phyloP scores from a whole-genome alignment of 1,284 basidiomycete genomes.

The Ceratobasidium sp. region DNA sequence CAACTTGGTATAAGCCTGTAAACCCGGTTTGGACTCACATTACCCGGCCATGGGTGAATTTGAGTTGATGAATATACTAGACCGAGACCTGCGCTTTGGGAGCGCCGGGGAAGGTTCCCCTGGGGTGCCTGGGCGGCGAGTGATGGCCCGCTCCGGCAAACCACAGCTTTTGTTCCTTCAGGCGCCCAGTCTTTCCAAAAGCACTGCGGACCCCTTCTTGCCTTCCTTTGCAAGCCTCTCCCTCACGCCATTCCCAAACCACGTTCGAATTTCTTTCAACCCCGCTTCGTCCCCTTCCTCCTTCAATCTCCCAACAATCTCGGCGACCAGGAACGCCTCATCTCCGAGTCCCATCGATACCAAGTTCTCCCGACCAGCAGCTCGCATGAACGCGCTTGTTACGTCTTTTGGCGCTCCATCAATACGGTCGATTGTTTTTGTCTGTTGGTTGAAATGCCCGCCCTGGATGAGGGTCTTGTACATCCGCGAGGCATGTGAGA shows the following conservation, averaged over 20 bases:
- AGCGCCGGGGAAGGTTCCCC: too few relatives aligned
- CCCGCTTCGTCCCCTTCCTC: conserved; percentile 60
- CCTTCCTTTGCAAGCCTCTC: conserved; percentile 62
- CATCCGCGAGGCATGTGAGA: conserved; percentile 81
- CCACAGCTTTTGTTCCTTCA: not conserved
- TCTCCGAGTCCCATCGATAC: conserved; percentile 72
- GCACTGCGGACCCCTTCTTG: conserved; percentile 68
- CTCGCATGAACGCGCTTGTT: conserved; percentile 68
- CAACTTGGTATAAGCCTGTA: too few relatives aligned
- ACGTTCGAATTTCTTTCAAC: conserved; percentile 63
- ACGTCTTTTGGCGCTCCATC: conserved; percentile 66
- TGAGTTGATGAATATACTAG: too few relatives aligned
- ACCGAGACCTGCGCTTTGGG: too few relatives aligned
- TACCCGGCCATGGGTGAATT: too few relatives aligned
- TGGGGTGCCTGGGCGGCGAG: too few relatives aligned
- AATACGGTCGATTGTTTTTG: conserved; percentile 65
- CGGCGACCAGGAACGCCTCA: conserved; percentile 83
- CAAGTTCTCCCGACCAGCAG: conserved; percentile 68
- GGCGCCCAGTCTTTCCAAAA: conserved; percentile 58
- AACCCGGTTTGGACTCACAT: too few relatives aligned
- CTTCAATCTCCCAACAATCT: conserved; percentile 74
- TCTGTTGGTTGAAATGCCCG: conserved; percentile 82
- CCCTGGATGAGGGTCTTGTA: conserved; percentile 90
- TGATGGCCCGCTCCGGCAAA: too few relatives aligned
- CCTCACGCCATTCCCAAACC: conserved; percentile 65